phyloP scores from a whole-genome alignment of 495 filamentous ascomycete genomes.

The Xylaria venustula region DNA sequence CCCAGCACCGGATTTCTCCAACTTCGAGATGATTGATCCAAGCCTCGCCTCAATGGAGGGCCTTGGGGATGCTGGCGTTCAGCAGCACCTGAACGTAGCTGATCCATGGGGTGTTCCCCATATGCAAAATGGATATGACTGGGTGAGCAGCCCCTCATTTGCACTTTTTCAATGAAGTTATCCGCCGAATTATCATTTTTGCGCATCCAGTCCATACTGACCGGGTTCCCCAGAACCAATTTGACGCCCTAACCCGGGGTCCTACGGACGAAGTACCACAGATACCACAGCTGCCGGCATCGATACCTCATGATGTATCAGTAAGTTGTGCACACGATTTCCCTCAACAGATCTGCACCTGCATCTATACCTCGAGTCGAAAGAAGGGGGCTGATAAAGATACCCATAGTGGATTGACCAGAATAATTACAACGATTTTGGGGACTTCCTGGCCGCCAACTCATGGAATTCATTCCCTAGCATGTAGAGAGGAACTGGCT shows the following conservation, averaged over 20 bases:
- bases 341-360: background rate
- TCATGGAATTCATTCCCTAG: constrained; percentile 12
- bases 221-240: constrained; percentile 21
- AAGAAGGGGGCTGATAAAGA: background rate
- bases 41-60: constrained; percentile 1
- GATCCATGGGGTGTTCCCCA: constrained; percentile 20
- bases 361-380: background rate
- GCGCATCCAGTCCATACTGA: constrained; percentile 5
- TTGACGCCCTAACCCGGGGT: constrained; percentile 24
- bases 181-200: background rate
- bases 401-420: constrained; percentile 12
- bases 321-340: background rate
- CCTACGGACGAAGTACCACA: constrained; percentile 9
- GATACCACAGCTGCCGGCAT: constrained; percentile 9
- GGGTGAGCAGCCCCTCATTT: constrained; percentile 22
- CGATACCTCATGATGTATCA: constrained; percentile 12
- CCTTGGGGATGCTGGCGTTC: background rate
- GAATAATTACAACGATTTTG: constrained; percentile 7
- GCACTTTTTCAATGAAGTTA: too few species aligned
- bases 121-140: constrained; percentile 25
- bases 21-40: constrained; percentile 10
- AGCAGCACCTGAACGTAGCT: background rate
- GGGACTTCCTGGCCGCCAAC: constrained; percentile 6
- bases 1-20: constrained; percentile 6
- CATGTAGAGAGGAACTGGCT: background rate